phyloP scores from a whole-genome alignment of 257 asterid genomes.

The Penstemon newberryi region DNA sequence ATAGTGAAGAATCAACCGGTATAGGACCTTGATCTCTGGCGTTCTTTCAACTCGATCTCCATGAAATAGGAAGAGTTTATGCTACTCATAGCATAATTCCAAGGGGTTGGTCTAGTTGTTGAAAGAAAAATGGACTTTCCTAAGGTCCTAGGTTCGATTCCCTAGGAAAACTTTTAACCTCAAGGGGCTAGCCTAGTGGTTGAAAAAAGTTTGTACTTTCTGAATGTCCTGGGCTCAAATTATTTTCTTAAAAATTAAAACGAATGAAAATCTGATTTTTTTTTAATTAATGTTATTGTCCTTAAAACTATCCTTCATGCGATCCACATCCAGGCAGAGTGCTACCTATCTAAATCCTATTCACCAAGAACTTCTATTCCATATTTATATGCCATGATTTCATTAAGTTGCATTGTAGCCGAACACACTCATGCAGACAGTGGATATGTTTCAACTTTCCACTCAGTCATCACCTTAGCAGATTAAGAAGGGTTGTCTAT shows the following conservation, averaged over 20 bases:
- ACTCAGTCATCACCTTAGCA: slow-evolving; percentile 16
- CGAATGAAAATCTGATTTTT: no score
- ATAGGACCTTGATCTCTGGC: neutral
- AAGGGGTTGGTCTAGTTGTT: no score
- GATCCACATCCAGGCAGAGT: neutral
- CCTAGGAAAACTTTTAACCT: no score
- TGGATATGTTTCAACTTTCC: neutral
- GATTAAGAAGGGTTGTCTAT: slow-evolving; percentile 22
- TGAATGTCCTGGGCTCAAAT: no score
- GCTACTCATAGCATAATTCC: neutral
- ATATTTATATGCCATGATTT: neutral
- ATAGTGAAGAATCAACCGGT: neutral
- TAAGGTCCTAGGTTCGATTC: no score
- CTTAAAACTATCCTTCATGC: no score
- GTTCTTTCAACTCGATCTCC: neutral
- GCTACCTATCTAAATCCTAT: neutral
- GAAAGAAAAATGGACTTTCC: no score
- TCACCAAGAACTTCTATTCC: neutral
- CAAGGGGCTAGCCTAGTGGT: no score
- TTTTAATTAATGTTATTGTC: no score
- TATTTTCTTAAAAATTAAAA: no score
- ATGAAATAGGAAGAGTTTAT: neutral
- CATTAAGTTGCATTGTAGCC: slow-evolving; percentile 12
- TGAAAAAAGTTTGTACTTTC: no score
- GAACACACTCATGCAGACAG: slow-evolving; percentile 6